These are phyloP conservation scores for Porogramme epimiltina DNA, from an alignment of 1,284 basidiomycete genomes.

Conservation along the genomic window DNA sequence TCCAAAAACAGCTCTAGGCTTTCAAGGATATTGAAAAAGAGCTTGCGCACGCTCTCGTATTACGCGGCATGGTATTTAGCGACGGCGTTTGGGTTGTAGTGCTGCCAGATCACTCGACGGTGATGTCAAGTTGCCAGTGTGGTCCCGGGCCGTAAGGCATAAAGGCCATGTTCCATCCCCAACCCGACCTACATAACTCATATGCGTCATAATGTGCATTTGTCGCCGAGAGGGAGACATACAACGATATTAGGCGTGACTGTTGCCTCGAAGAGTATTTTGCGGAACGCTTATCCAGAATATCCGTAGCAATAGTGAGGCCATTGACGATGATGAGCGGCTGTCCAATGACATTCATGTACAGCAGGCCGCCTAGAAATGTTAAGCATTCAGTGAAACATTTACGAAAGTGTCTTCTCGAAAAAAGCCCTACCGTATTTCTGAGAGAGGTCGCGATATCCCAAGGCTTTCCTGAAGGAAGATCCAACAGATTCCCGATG, in stretches of 20 bases:
- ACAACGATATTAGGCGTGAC: conserved; percentile 7
- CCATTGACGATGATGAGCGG: conserved; percentile 10
- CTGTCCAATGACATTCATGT: conserved; percentile 6
- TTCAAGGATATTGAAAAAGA: conserved; percentile 3
- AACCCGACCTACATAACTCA: background rate
- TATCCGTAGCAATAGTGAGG: background rate
- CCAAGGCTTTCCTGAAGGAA: background rate
- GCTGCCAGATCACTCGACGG: conserved; percentile 7
- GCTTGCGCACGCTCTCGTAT: conserved; percentile 2
- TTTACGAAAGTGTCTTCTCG: too few species aligned
- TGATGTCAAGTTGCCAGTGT: background rate
- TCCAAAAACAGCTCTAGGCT: conserved; percentile 3
- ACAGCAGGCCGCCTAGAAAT: conserved; percentile 6
- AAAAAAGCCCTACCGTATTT: conserved; percentile 3
- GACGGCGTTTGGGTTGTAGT: conserved; percentile 6
- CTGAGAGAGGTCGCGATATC: background rate
- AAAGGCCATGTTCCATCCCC: conserved; percentile 2
- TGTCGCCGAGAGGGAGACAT: too few species aligned
- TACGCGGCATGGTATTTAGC: background rate
- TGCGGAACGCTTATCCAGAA: conserved; percentile 9
- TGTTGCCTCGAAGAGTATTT: conserved; percentile 7
- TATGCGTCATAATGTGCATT: too few species aligned
- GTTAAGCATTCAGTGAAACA: too few species aligned
- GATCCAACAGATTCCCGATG: conserved; percentile 3
- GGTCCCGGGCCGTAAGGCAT: background rate